Percentiles rank a stretch among this genome's conserved stretches.
phyloP scores from a whole-genome alignment of 2,329 filamentous ascomycete species.

The Orbilia brochopaga region DNA sequence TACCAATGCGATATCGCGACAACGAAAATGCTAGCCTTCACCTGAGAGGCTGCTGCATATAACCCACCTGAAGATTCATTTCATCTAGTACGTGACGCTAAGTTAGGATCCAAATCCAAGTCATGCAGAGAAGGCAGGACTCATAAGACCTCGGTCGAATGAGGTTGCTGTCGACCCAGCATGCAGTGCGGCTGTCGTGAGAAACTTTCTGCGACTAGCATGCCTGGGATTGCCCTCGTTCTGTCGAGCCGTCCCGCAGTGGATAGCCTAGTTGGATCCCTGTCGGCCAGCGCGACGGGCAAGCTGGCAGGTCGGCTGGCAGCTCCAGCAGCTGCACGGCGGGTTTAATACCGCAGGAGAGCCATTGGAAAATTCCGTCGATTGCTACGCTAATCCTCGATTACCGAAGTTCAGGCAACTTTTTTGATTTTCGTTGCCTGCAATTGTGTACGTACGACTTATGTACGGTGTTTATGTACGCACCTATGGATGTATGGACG shows the following conservation, averaged over 20 bases:
- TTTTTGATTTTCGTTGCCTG: background rate
- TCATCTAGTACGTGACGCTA: too few species aligned
- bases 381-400: background rate
- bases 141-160: too few species aligned
- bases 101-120: too few species aligned
- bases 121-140: too few species aligned
- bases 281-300: conserved; percentile 12
- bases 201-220: conserved; percentile 23
- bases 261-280: conserved; percentile 39
- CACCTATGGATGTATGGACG: too few species aligned
- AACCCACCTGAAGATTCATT: too few species aligned
- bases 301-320: background rate
- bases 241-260: conserved; percentile 50
- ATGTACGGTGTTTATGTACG: too few species aligned
- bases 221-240: conserved; percentile 48
- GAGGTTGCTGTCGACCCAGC: too few species aligned
- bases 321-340: conserved; percentile 6
- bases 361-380: background rate
- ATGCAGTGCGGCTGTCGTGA: too few species aligned
- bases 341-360: conserved; percentile 47
- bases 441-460: background rate
- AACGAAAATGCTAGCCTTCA: too few species aligned
- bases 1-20: too few species aligned
- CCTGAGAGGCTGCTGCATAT: too few species aligned
- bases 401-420: conserved; percentile 25